Percentiles rank a stretch among this genome's conserved stretches.
Evolutionary conservation across 345 rosid species (phyloP).

Genomic region (Combretum micranthum): DNA sequence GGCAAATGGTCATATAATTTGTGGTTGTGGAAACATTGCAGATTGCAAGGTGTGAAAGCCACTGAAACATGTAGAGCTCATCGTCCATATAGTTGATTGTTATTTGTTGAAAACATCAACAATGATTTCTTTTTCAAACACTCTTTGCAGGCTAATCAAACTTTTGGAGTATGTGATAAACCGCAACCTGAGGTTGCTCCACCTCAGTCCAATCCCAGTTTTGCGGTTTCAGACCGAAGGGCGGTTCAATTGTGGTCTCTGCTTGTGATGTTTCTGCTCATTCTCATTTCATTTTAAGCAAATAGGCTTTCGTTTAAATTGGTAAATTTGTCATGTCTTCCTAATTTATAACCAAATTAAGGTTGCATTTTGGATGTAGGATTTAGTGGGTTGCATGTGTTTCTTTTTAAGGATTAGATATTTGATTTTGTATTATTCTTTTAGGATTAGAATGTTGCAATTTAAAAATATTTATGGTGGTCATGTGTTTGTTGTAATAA

Average conservation of each 20-base stretch:
- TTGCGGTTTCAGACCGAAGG: slow-evolving; percentile 13
- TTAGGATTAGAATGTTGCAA: too few species aligned
- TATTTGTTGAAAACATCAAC: not conserved
- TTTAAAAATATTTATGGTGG: too few species aligned
- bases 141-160: slow-evolving; percentile 43
- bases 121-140: not conserved
- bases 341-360: too few species aligned
- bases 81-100: not conserved
- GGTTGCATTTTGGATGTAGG: too few species aligned
- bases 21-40: slow-evolving; percentile 62
- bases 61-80: not conserved
- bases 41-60: slow-evolving; percentile 47
- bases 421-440: too few species aligned
- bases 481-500: too few species aligned
- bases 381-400: too few species aligned
- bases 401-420: too few species aligned
- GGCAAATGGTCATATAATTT: slow-evolving; percentile 67
- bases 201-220: slow-evolving; percentile 21
- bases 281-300: slow-evolving; percentile 7
- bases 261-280: slow-evolving; percentile 9
- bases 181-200: slow-evolving; percentile 22
- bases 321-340: not conserved
- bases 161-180: slow-evolving; percentile 28
- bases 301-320: not conserved
- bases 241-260: slow-evolving; percentile 11